phyloP scores from a whole-genome alignment of 2,329 filamentous ascomycete genomes.

The Acarospora socialis region DNA sequence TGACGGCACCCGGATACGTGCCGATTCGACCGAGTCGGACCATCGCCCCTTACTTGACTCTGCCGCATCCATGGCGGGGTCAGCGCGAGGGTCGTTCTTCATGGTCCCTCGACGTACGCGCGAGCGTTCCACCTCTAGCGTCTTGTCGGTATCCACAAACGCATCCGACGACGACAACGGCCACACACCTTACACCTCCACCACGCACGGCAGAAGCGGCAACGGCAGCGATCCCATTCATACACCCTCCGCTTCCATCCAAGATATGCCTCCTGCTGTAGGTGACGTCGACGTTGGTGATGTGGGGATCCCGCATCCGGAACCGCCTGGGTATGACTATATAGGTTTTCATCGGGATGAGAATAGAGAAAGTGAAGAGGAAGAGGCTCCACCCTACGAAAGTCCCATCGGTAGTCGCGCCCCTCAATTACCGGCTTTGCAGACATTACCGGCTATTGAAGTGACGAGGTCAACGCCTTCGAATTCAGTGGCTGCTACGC shows the following conservation, averaged over 20 bases:
- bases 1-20: slow-evolving; percentile 34
- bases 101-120: slow-evolving; percentile 15
- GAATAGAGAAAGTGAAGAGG: too few species aligned
- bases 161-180: slow-evolving; percentile 20
- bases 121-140: slow-evolving; percentile 22
- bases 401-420: slow-evolving; percentile 7
- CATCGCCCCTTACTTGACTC: slow-evolving; percentile 29
- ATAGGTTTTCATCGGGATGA: too few species aligned
- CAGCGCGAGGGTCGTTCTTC: slow-evolving; percentile 15
- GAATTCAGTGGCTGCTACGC: slow-evolving; percentile 13
- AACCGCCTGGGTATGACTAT: slow-evolving; percentile 3
- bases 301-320: not conserved
- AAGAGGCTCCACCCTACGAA: slow-evolving; percentile 12
- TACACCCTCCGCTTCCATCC: slow-evolving; percentile 6
- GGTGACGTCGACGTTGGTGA: not conserved
- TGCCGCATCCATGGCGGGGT: slow-evolving; percentile 22
- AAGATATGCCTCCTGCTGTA: not conserved
- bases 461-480: slow-evolving; percentile 15
- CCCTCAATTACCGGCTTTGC: slow-evolving; percentile 10
- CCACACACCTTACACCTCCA: slow-evolving; percentile 11
- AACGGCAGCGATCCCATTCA: slow-evolving; percentile 6
- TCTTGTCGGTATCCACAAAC: slow-evolving; percentile 20
- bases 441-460: slow-evolving; percentile 16
- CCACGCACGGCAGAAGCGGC: slow-evolving; percentile 8
- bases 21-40: slow-evolving; percentile 33